A percentile compares a stretch with the other conserved stretches of the same genome.
Evolutionary conservation across 768 basidiomycete genomes (phyloP).

Genomic region (Nevesoporus exiguus): DNA sequence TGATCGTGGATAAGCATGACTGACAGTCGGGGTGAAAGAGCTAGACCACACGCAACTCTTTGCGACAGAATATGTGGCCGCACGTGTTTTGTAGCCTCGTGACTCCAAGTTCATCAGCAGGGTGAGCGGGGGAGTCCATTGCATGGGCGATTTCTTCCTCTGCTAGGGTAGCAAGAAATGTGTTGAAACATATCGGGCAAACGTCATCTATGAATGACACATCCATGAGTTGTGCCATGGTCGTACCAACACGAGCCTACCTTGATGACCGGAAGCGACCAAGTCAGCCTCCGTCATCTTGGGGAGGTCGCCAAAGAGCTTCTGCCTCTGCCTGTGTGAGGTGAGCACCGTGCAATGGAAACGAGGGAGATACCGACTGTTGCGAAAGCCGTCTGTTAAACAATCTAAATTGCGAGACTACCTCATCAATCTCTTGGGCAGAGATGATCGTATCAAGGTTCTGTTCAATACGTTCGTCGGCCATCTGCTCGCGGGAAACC

Average conservation of each 20-base stretch:
- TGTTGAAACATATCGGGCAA: conserved; percentile 74
- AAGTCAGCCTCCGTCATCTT: conserved; percentile 50
- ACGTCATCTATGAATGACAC: conserved; percentile 47
- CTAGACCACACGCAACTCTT: conserved; percentile 54
- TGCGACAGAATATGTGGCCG: conserved; percentile 75
- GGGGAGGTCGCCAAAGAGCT: conserved; percentile 46
- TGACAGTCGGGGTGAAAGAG: neutral
- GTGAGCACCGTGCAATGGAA: conserved; percentile 6
- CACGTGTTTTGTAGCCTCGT: conserved; percentile 55
- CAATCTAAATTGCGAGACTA: conserved; percentile 30
- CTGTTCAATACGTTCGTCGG: conserved; percentile 17
- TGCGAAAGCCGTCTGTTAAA: conserved; percentile 25
- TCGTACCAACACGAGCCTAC: conserved; percentile 24
- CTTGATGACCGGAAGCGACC: conserved; percentile 43
- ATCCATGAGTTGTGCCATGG: neutral
- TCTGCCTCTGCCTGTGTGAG: conserved; percentile 31
- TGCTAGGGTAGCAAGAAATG: conserved; percentile 63
- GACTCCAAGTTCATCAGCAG: conserved; percentile 66
- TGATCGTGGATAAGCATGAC: conserved; percentile 29
- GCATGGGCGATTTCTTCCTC: conserved; percentile 71
- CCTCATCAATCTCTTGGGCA: conserved; percentile 31
- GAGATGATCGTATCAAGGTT: conserved; percentile 9
- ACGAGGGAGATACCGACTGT: conserved; percentile 18
- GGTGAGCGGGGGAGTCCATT: conserved; percentile 77
- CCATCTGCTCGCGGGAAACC: conserved; percentile 15